phyloP scores from a whole-genome alignment of 257 asterid species.

The Gentiana macrophylla region DNA sequence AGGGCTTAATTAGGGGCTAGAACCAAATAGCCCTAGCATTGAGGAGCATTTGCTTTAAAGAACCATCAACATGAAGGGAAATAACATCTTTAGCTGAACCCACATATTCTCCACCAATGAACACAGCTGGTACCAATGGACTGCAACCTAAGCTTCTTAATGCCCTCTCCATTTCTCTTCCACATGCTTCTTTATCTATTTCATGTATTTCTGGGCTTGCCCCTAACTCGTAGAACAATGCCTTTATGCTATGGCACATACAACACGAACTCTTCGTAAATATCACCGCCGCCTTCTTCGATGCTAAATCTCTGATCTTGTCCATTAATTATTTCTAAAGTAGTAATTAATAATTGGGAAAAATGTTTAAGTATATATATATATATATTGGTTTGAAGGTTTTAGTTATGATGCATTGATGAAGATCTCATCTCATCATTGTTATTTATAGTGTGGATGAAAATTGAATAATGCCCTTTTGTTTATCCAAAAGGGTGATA shows the following conservation, averaged over 20 bases:
- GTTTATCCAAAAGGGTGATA: constrained; percentile 14
- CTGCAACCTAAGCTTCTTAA: constrained; percentile 52
- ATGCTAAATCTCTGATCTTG: constrained; percentile 47
- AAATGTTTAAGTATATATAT: neutral
- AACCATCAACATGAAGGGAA: constrained; percentile 65
- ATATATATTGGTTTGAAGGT: neutral
- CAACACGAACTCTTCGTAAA: constrained; percentile 84
- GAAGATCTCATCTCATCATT: neutral
- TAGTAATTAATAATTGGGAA: neutral
- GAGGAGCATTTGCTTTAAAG: constrained; percentile 55
- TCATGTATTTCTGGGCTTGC: constrained; percentile 75
- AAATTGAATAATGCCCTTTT: constrained; percentile 17
- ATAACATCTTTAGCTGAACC: constrained; percentile 65
- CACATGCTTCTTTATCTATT: constrained; percentile 47
- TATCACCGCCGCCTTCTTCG: constrained; percentile 64
- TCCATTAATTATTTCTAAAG: constrained; percentile 29
- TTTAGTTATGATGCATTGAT: neutral
- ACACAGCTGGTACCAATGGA: constrained; percentile 67
- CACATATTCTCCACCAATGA: constrained; percentile 53
- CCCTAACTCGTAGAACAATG: constrained; percentile 60
- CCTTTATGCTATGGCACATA: constrained; percentile 83
- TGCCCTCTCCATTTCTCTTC: constrained; percentile 58
- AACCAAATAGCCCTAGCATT: constrained; percentile 71
- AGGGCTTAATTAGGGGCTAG: constrained; percentile 6
- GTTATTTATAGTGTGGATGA: constrained; percentile 49